Percentiles rank a stretch among this genome's conserved stretches.
These are phyloP conservation scores for Nicotiana sylvestris DNA, from an alignment of 257 asterid species.

Conservation along the genomic window DNA sequence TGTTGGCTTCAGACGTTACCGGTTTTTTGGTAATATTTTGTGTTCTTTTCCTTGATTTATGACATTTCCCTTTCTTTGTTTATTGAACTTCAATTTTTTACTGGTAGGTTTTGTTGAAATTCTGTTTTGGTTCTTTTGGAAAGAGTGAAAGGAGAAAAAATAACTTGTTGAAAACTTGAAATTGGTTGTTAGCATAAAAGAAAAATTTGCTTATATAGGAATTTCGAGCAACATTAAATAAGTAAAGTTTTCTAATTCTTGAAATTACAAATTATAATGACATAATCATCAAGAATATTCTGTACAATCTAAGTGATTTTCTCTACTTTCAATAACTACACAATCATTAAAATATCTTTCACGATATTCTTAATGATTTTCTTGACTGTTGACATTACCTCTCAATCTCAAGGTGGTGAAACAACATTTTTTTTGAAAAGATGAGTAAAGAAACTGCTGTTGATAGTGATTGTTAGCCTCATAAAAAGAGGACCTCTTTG, in stretches of 20 bases:
- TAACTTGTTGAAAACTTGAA: background rate
- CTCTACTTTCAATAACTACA: background rate
- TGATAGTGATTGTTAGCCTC: background rate
- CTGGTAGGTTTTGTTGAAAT: background rate
- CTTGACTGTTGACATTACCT: no score
- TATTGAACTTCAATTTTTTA: background rate
- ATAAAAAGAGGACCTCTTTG: background rate
- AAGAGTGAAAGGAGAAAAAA: background rate
- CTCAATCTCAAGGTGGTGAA: no score
- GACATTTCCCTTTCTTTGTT: background rate
- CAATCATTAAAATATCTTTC: no score
- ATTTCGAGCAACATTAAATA: background rate
- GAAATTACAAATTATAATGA: background rate
- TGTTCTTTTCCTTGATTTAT: conserved; percentile 9
- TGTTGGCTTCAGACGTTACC: conserved; percentile 65
- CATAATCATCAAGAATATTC: background rate
- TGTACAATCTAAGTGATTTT: background rate
- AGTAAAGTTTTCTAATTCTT: background rate
- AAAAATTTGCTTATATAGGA: background rate
- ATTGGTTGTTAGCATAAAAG: background rate
- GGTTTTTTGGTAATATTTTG: conserved; percentile 54
- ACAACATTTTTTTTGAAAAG: background rate
- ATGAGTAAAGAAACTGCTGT: background rate
- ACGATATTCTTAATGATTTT: no score
- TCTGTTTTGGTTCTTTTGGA: background rate